Percentiles rank a stretch among this genome's conserved stretches.
These are phyloP conservation scores for Uncinocarpus reesii DNA, from an alignment of 2,329 filamentous ascomycete genomes.

Conservation along the genomic window DNA sequence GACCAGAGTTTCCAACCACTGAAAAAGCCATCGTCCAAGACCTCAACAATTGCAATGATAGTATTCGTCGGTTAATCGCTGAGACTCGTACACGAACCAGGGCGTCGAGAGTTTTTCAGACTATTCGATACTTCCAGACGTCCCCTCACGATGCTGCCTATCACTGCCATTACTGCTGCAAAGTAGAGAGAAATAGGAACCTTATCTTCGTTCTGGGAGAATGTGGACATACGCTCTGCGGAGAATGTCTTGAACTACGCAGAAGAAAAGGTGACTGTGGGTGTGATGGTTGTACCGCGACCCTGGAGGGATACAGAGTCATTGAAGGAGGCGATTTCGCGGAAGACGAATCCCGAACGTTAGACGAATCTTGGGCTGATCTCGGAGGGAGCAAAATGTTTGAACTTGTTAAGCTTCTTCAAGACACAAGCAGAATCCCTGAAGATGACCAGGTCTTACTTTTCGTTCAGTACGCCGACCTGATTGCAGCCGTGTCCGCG, in stretches of 20 bases:
- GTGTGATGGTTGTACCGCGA: constrained; percentile 33
- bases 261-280: constrained; percentile 29
- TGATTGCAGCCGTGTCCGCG: constrained; percentile 32
- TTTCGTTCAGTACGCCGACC: constrained; percentile 45
- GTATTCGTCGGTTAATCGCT: constrained; percentile 21
- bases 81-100: constrained; percentile 27
- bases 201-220: constrained; percentile 35
- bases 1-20: constrained; percentile 13
- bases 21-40: constrained; percentile 17
- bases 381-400: constrained; percentile 42
- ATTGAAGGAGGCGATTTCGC: constrained; percentile 32
- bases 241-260: constrained; percentile 27
- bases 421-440: constrained; percentile 25
- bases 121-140: constrained; percentile 25
- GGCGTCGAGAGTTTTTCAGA: constrained; percentile 27
- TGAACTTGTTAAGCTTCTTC: constrained; percentile 38
- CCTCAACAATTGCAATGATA: constrained; percentile 20
- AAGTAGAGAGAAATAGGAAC: constrained; percentile 21
- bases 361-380: constrained; percentile 16
- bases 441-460: constrained; percentile 44
- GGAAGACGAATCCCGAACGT: constrained; percentile 19
- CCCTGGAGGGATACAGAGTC: constrained; percentile 33
- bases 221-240: constrained; percentile 46
- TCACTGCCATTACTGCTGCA: constrained; percentile 29
- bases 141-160: constrained; percentile 11